Percentiles rank a stretch among this genome's conserved stretches.
phyloP scores from a whole-genome alignment of 1,139 yeast genomes.

The Hansenula lynferdii region DNA sequence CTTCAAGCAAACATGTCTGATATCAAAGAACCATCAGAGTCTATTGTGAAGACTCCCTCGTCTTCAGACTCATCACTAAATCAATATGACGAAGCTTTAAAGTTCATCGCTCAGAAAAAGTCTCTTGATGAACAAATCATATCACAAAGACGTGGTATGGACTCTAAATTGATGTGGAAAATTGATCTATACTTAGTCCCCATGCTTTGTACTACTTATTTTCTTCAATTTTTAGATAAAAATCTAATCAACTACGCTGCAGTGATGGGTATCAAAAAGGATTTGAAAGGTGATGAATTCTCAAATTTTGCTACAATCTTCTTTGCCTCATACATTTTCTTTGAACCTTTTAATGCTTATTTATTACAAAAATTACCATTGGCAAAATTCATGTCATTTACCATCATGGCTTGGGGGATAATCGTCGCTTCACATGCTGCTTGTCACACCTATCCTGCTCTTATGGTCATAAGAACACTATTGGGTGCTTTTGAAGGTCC shows the following conservation, averaged over 20 bases:
- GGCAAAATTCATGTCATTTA: conserved; percentile 42
- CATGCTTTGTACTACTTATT: conserved; percentile 35
- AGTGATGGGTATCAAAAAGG: conserved; percentile 44
- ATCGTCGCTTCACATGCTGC: conserved; percentile 48
- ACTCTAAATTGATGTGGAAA: conserved; percentile 7
- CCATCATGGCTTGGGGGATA: conserved; percentile 44
- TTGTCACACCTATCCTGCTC: conserved; percentile 41
- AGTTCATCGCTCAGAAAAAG: background rate
- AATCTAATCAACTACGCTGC: conserved; percentile 42
- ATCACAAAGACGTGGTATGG: background rate
- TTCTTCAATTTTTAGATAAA: conserved; percentile 42
- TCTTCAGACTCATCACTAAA: background rate
- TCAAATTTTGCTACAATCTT: conserved; percentile 22
- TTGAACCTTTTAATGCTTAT: conserved; percentile 22
- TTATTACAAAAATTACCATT: conserved; percentile 49
- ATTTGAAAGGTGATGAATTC: conserved; percentile 27
- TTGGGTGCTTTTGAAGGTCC: conserved; percentile 55
- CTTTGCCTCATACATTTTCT: conserved; percentile 19
- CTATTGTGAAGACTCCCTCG: background rate
- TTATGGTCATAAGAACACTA: conserved; percentile 44
- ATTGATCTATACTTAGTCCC: conserved; percentile 25
- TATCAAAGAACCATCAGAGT: no score
- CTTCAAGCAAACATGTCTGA: background rate
- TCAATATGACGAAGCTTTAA: conserved; percentile 1
- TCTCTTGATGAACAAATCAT: background rate